A percentile compares a stretch with the other conserved stretches of the same genome.
Conservation (phyloP, 345 rosid genomes). For the Populus euphratica region DNA sequence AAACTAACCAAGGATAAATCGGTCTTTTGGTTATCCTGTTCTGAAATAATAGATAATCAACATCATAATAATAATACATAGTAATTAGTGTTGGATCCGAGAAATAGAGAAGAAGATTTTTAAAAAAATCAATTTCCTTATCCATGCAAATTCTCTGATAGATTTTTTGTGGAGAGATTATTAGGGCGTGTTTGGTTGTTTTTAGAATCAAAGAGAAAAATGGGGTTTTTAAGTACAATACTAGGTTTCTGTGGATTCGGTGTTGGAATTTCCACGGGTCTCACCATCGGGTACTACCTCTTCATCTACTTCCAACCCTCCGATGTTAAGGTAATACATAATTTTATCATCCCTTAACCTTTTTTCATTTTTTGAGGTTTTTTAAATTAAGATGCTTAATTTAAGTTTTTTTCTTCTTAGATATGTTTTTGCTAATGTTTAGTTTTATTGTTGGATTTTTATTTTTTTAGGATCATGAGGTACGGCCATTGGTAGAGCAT, state of each 20-base stretch:
- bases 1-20: not conserved
- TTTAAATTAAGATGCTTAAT: not conserved
- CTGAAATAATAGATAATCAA: not conserved
- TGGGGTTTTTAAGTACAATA: slow-evolving; percentile 73
- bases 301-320: slow-evolving; percentile 73
- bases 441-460: not conserved
- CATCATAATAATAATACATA: not conserved
- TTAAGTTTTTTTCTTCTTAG: not conserved
- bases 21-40: not conserved
- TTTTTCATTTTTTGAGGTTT: not conserved
- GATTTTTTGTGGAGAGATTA: not conserved
- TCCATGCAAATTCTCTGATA: not conserved
- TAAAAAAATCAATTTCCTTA: not conserved
- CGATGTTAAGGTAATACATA: slow-evolving; percentile 64
- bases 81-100: not conserved
- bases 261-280: slow-evolving; percentile 71
- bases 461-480: slow-evolving; percentile 59
- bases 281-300: slow-evolving; percentile 64
- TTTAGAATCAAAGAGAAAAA: slow-evolving; percentile 19
- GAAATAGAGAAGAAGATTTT: not conserved
- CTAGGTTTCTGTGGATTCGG: slow-evolving; percentile 86
- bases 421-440: too few relatives aligned
- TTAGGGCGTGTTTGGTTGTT: slow-evolving; percentile 13
- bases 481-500: slow-evolving; percentile 65
- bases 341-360: not conserved